Conservation (phyloP, 148 eudicot species). For the Chenopodium album region DNA sequence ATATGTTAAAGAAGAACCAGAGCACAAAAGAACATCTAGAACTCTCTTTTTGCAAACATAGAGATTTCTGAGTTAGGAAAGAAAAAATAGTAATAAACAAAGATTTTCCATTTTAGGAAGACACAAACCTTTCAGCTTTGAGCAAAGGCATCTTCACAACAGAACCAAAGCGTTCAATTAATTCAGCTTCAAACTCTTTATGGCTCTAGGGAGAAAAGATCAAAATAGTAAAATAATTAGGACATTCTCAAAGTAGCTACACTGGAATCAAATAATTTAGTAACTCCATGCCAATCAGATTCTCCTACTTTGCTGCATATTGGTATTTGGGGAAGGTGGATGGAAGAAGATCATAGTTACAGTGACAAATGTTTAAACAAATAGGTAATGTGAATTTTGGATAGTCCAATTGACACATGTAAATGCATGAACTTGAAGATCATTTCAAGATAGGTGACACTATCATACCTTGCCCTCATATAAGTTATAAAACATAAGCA, state of each 20-base stretch:
- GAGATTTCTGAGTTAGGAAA: not conserved
- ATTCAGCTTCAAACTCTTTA: constrained; percentile 76
- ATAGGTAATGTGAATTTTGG: not conserved
- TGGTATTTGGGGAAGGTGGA: not conserved
- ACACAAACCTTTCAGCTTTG: constrained; percentile 62
- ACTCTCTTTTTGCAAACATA: not conserved
- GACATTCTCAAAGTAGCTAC: not conserved
- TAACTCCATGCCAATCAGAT: not conserved
- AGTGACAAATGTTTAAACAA: not conserved
- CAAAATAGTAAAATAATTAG: not conserved
- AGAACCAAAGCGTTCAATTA: constrained; percentile 93
- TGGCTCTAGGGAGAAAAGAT: constrained; percentile 51
- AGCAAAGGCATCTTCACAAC: constrained; percentile 89
- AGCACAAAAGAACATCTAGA: not conserved
- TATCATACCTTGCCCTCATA: constrained; percentile 82
- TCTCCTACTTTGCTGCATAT: not conserved
- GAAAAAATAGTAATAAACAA: not conserved
- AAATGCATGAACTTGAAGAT: not conserved
- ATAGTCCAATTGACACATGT: not conserved
- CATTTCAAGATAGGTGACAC: not conserved
- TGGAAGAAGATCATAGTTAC: not conserved
- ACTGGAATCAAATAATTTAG: not conserved
- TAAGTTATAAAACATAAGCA: constrained; percentile 88
- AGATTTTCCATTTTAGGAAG: not conserved
- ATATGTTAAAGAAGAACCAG: too few species aligned